These are phyloP conservation scores for Apiotrichum veenhuisii DNA, from an alignment of 1,284 basidiomycete genomes.

Conservation along the genomic window DNA sequence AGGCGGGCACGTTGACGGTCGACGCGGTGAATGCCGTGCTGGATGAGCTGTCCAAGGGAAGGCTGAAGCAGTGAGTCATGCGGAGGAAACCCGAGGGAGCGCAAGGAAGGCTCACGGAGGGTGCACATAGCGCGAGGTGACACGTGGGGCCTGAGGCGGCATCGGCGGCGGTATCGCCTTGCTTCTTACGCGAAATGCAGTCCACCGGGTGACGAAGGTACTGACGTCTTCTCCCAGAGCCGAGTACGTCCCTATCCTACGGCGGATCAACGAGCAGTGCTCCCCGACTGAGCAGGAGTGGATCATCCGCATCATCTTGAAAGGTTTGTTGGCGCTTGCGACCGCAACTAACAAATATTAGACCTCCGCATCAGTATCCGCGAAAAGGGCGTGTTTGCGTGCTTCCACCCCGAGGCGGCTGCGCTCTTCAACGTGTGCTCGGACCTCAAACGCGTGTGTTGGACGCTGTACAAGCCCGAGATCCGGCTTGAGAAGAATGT, in stretches of 20 bases:
- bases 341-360: constrained; percentile 13
- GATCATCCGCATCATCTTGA: constrained; percentile 88
- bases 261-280: constrained; percentile 68
- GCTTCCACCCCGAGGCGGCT: constrained; percentile 86
- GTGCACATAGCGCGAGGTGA: too few species aligned
- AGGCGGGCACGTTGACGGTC: constrained; percentile 68
- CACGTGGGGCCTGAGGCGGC: too few species aligned
- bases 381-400: constrained; percentile 78
- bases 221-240: constrained; percentile 56
- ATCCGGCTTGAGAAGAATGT: constrained; percentile 53
- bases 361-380: constrained; percentile 52
- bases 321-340: constrained; percentile 53
- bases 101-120: too few species aligned
- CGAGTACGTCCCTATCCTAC: constrained; percentile 67
- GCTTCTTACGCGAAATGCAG: too few species aligned
- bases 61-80: constrained; percentile 32
- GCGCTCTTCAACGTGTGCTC: constrained; percentile 91
- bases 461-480: constrained; percentile 50
- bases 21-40: constrained; percentile 74
- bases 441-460: constrained; percentile 85
- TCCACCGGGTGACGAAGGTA: too few species aligned
- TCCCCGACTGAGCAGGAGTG: constrained; percentile 83
- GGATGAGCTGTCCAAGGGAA: constrained; percentile 59
- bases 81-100: too few species aligned
- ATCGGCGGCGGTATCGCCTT: too few species aligned